Evolutionary conservation across 257 asterid species (phyloP).

Genomic region (Catharanthus roseus): DNA sequence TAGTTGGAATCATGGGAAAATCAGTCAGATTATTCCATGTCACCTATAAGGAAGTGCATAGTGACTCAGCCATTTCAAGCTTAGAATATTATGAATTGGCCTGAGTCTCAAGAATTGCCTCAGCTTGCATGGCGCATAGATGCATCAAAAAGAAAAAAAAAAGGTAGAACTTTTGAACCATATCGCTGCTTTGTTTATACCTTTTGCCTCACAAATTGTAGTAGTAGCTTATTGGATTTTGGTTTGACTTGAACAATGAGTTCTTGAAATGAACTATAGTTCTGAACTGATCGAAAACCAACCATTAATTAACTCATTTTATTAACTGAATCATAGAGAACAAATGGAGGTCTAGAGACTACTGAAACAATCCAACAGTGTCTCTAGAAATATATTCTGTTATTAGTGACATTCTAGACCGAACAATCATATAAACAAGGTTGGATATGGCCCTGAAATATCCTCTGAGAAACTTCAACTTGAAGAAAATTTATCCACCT

Average conservation of each 20-base stretch:
- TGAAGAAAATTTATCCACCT: not conserved
- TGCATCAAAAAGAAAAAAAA: not conserved
- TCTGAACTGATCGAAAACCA: not conserved
- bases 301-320: not conserved
- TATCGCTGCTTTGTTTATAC: not conserved
- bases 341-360: slow-evolving; percentile 6
- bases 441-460: slow-evolving; percentile 8
- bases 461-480: slow-evolving; percentile 9
- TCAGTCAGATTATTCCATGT: not conserved
- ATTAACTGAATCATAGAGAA: slow-evolving; percentile 5
- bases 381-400: slow-evolving; percentile 7
- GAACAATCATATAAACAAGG: slow-evolving; percentile 22
- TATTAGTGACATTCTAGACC: slow-evolving; percentile 20
- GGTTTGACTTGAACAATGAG: not conserved
- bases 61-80: slow-evolving; percentile 1
- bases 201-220: slow-evolving; percentile 1
- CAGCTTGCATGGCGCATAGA: not conserved
- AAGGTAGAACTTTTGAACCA: not conserved
- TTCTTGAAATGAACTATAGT: not conserved
- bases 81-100: not conserved
- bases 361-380: slow-evolving; percentile 15
- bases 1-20: slow-evolving; percentile 9
- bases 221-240: not conserved
- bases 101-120: not conserved
- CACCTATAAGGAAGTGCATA: slow-evolving; percentile 9